Base-by-base conservation (phyloP, 768 basidiomycete genomes). In the Leccinum subgranulosum region DNA sequence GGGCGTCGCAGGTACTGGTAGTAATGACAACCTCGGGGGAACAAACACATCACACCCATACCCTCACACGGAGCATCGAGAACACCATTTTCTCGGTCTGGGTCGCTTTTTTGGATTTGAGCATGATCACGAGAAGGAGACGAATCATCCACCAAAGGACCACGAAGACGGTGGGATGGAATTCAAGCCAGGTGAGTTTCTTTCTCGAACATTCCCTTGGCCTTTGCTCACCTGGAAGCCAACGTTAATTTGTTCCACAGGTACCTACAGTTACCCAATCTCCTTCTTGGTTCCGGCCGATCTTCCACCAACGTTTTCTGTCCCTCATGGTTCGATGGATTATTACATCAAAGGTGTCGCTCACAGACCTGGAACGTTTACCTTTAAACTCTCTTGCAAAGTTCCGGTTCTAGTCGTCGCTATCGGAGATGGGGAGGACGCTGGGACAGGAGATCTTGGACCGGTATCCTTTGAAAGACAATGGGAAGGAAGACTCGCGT, bases 201-300 rank as follows among this genome's bases (percentile, higher is more conserved):
- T 19, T 11, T 43, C 41, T 36, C 6, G 36, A 14, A 50, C 6
- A 9, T 57, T 25, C 3, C n/a, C 17, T 23, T 23, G 21, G 45
- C 11, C 14, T 39, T 47, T 4, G 3, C 9, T 10, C 39, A 8
- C 39, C 21, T 33, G 39, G 61, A 21, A 56, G 59, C 53, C 57
- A 8, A 36, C 7, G 33, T 39, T 9, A 23, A 54, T 34, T 55
- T n/a, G 23, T 36, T 50, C 34, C 43, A 9, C 61, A 92, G 95
- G 95, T 33, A 90, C 87, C 6, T 98, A 98, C 69, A 94, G 91
- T 15, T 98, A 93, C 72, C 96, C 97, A 1, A 90, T 99, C 64
- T 93, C 92, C 6, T 94, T 98, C 70, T 75, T 88, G 10, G 85
- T 99, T 54, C 94, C 95, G 0, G 76, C 85, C 5, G 77, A 83